Base-by-base conservation (phyloP, 2,329 filamentous ascomycete species). In the Rutstroemia sp. region DNA sequence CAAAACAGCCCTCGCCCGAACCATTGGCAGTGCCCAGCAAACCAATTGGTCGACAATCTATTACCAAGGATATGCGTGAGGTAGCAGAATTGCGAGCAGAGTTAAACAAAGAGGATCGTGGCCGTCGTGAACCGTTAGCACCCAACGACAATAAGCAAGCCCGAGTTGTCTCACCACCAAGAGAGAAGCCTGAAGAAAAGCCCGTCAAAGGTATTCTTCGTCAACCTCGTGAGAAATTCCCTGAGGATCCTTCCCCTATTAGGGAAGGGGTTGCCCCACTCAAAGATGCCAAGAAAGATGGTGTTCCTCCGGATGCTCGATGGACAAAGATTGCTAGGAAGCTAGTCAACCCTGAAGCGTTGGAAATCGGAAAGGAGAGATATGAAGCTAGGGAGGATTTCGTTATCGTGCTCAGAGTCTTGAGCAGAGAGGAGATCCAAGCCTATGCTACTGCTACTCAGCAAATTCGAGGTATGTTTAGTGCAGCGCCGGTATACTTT, bases 301-400 rank as follows among this genome's bases (percentile, higher is more conserved):
- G 89, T 40, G 88, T 90, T 34, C 88, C 88, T 0, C 73, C 84
- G 0, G 88, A 87, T 57, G 92, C 92, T 36, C 82, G 90, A 54
- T 96, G 92, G 92, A 96, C 92, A 48, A 95, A 94, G 74, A 92
- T 97, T 68, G 89, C 87, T 68, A 84, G 92, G 56, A 84, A 87
- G 63, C 80, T 95, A 55, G 92, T 97, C 65, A 96, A 95, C 64
- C 91, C 92, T 0, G 88, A 92, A 64, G 91, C 92, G 0, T 74
- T 97, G 48, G 87, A 89, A 57, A 80, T 88, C 59, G 88, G 88
- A n/a, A 88, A 94, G 65, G 92, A 96, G 73, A 80, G 92, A 30
- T 97, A 88, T 63, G 92, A 97, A 72, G 88, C 95, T 65, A 82
- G 91, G n/a, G 82, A 91, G 58, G 91, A 96, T 67, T 95, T 91